phyloP scores from a whole-genome alignment of 257 asterid species.

The Ilex aquifolium region DNA sequence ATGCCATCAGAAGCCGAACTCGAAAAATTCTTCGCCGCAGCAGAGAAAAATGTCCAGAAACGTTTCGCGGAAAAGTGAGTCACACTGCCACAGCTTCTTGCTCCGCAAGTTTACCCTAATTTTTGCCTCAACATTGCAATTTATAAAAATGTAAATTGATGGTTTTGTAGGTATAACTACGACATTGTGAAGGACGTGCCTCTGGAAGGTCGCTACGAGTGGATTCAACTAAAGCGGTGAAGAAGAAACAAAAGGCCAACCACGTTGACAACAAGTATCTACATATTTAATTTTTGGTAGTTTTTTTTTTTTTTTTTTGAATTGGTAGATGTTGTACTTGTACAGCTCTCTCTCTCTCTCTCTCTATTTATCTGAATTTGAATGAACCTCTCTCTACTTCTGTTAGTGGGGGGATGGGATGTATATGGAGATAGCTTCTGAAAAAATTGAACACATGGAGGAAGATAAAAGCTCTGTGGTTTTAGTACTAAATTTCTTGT shows the following conservation, averaged over 20 bases:
- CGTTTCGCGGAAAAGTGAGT: slow-evolving; percentile 42
- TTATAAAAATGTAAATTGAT: neutral
- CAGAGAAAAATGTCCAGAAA: slow-evolving; percentile 42
- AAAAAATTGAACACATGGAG: no score
- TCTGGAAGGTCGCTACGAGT: slow-evolving; percentile 53
- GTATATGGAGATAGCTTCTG: no score
- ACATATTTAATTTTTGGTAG: no score
- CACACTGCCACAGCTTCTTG: neutral
- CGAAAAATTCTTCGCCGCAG: slow-evolving; percentile 50
- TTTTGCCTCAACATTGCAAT: neutral
- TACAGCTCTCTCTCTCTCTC: no score
- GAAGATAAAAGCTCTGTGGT: no score
- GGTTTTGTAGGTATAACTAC: slow-evolving; percentile 53
- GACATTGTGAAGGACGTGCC: slow-evolving; percentile 63
- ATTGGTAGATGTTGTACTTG: no score
- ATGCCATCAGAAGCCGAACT: slow-evolving; percentile 48
- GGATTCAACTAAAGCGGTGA: slow-evolving; percentile 44
- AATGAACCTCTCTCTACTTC: neutral
- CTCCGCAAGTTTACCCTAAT: neutral
- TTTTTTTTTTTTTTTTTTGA: no score
- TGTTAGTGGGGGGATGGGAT: neutral
- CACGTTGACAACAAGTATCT: neutral
- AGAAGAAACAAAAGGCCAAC: neutral
- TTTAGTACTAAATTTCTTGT: no score
- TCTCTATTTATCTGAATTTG: neutral